Evolutionary conservation across 768 basidiomycete genomes (phyloP).

Genomic region (Panaeolus cyanescens): DNA sequence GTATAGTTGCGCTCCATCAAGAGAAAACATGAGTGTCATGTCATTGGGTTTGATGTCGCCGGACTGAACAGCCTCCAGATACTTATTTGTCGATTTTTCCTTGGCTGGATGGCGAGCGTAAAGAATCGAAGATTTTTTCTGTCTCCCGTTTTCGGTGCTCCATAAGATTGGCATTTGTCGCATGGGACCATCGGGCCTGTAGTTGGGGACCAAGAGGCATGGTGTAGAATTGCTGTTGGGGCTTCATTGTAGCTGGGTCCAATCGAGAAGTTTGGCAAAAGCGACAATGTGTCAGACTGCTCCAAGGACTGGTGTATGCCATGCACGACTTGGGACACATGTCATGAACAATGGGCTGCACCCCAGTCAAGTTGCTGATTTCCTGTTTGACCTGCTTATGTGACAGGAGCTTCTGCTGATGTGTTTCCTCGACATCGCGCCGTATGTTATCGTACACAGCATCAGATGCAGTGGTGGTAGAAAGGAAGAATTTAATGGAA

Average conservation of each 20-base stretch:
- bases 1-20: slow-evolving; percentile 47
- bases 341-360: slow-evolving; percentile 33
- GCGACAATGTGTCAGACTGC: slow-evolving; percentile 18
- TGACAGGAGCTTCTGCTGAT: slow-evolving; percentile 27
- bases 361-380: slow-evolving; percentile 30
- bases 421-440: slow-evolving; percentile 17
- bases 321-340: slow-evolving; percentile 44
- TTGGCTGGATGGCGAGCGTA: too few relatives aligned
- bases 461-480: slow-evolving; percentile 14
- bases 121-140: slow-evolving; percentile 21
- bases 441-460: slow-evolving; percentile 16
- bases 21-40: slow-evolving; percentile 32
- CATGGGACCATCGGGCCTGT: slow-evolving; percentile 29
- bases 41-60: slow-evolving; percentile 29
- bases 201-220: slow-evolving; percentile 44
- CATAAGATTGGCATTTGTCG: slow-evolving; percentile 26
- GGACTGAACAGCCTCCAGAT: slow-evolving; percentile 20
- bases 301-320: slow-evolving; percentile 29
- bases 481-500: slow-evolving; percentile 15
- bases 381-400: slow-evolving; percentile 24
- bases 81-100: slow-evolving; percentile 25
- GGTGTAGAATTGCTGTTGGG: slow-evolving; percentile 33
- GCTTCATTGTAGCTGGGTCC: slow-evolving; percentile 13
- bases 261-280: slow-evolving; percentile 27
- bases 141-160: slow-evolving; percentile 24